Base-by-base conservation (phyloP, 805 yeast species). In the Barnettozyma sucrosica region DNA sequence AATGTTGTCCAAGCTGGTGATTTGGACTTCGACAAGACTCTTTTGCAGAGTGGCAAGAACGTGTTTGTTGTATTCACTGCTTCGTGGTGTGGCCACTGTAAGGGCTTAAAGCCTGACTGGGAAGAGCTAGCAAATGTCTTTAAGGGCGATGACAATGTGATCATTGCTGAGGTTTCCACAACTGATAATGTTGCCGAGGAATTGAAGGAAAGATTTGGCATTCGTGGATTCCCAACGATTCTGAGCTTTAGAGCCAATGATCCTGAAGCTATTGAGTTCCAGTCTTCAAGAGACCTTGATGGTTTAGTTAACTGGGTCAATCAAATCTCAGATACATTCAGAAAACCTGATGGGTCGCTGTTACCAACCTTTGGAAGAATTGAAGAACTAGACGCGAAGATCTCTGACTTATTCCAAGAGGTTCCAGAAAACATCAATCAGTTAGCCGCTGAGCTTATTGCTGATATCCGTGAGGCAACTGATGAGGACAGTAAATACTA, bases 291-390 rank as follows among this genome's bases (percentile, higher is more conserved):
- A 54, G 72, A 69, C 47, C 53, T 74, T 25, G 75, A 75, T 11
- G 66, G 72, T n/a, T 67, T 86, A 19, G 75, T 81, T 37, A 70
- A 70, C 43, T 83, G 77, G 64, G 69, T 85, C 20, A 82, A 74
- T 51, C 49, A 48, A 3, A 56, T 66, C 41, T 55, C 70, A 3
- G 68, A 67, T 3, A 59, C 65, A 6, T 56, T 55, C 28, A 66
- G 78, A 63, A 57, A 55, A 6, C 38, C 55, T 3, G 67, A 68
- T 50, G 78, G 79, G 19, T 51, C 57, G 1, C 54, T 73, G 28
- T 51, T 56, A 33, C 49, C 46, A 3, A 53, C 47, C 9, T 74
- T 72, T 42, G 66, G 59, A 16, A 46, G 58, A 47, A 44, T 51
- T 28, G 38, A 38, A 30, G 48, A 48, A 32, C 14, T 55, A 19